phyloP scores from a whole-genome alignment of 331 rosid genomes.

The Rosa hybrid region DNA sequence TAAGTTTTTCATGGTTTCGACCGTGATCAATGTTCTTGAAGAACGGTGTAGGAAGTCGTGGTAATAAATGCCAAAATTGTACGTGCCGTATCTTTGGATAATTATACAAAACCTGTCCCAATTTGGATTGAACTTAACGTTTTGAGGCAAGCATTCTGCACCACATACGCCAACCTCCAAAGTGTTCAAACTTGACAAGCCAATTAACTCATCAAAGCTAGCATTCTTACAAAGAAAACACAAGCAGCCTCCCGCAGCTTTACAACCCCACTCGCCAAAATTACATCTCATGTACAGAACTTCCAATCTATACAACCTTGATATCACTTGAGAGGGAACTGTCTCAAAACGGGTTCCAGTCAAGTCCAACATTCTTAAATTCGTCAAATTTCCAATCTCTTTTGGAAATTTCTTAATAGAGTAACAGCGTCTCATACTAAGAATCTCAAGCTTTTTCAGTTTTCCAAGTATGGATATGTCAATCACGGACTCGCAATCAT shows the following conservation, averaged over 20 bases:
- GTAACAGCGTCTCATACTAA: neutral
- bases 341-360: neutral
- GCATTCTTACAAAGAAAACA: neutral
- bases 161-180: slow-evolving; percentile 26
- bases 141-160: neutral
- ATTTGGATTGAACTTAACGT: neutral
- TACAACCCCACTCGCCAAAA: neutral
- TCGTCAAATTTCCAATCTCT: neutral
- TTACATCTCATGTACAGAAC: neutral
- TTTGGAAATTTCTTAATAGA: neutral
- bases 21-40: no score
- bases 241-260: no score
- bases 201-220: slow-evolving; percentile 29
- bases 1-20: neutral
- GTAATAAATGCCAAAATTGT: no score
- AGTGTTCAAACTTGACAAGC: slow-evolving; percentile 24
- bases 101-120: slow-evolving; percentile 2
- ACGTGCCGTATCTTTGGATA: no score
- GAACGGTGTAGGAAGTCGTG: no score
- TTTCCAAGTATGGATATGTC: no score
- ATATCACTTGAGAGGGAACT: neutral
- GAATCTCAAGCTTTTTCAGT: neutral
- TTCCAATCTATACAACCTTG: neutral
- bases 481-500: no score
- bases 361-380: neutral